A percentile compares a stretch with the other conserved stretches of the same genome.
phyloP scores from a whole-genome alignment of 2,329 filamentous ascomycete species.

The Diaporthe citri region DNA sequence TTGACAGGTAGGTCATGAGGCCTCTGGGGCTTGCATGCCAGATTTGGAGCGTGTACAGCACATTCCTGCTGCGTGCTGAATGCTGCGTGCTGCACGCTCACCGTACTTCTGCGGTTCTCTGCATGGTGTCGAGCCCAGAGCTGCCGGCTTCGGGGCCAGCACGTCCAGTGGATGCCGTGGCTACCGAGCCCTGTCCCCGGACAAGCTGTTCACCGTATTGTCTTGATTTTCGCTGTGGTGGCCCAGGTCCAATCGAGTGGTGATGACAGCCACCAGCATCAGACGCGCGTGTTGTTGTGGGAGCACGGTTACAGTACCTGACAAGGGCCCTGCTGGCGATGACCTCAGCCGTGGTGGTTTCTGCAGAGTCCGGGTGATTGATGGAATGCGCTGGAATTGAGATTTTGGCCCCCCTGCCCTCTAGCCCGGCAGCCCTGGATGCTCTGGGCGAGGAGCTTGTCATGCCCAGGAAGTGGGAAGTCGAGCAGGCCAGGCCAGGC shows the following conservation, averaged over 20 bases:
- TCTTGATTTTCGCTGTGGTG: neutral
- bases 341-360: conserved; percentile 19
- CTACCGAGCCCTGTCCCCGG: conserved; percentile 8
- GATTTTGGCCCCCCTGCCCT: conserved; percentile 16
- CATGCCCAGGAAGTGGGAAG: neutral
- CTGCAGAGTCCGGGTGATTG: neutral
- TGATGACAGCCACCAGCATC: neutral
- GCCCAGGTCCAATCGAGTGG: neutral
- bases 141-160: conserved; percentile 34
- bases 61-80: conserved; percentile 13
- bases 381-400: neutral
- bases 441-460: conserved; percentile 16
- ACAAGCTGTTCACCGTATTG: neutral
- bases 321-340: neutral
- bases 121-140: conserved; percentile 30
- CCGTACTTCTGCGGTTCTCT: conserved; percentile 39
- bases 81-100: conserved; percentile 34
- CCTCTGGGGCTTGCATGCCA: conserved; percentile 18
- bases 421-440: neutral
- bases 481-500: neutral
- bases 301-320: neutral
- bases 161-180: conserved; percentile 15
- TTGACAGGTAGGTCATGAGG: conserved; percentile 26
- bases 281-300: neutral
- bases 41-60: conserved; percentile 25